These are phyloP conservation scores for Coccomyxa sp. DNA, from an alignment of 139 green algal species.

Conservation along the genomic window DNA sequence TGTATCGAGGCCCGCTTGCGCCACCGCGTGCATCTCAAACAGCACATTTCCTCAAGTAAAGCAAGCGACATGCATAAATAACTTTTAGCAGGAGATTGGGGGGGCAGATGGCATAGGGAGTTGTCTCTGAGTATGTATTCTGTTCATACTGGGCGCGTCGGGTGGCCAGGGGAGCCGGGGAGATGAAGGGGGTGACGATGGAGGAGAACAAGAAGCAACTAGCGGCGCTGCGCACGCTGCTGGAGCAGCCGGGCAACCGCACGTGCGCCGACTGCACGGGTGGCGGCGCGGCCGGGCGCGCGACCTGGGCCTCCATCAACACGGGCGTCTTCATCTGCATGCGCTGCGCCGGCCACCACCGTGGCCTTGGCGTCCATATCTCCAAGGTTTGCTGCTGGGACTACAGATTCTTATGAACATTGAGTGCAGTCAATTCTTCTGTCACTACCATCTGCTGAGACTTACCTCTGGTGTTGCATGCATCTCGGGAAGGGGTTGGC, in stretches of 20 bases:
- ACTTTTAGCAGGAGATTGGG: background rate
- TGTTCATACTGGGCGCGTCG: background rate
- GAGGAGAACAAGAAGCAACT: constrained; percentile 67
- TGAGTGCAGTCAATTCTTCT: no score
- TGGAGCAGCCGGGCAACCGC: constrained; percentile 39
- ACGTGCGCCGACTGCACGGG: constrained; percentile 62
- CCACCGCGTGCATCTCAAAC: no score
- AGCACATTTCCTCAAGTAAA: no score
- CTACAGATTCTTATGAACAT: no score
- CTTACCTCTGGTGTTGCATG: no score
- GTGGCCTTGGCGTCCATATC: constrained; percentile 66
- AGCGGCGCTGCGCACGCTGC: constrained; percentile 42
- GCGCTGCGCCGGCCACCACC: constrained; percentile 58
- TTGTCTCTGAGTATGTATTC: background rate
- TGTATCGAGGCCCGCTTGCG: no score
- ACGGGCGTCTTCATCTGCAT: constrained; percentile 75
- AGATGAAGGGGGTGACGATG: constrained; percentile 74
- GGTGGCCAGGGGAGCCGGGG: constrained; percentile 40
- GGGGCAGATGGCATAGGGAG: background rate
- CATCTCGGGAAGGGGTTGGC: no score
- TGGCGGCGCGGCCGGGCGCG: constrained; percentile 25
- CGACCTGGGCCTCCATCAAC: constrained; percentile 69
- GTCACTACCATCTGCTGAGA: no score
- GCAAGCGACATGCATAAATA: background rate
- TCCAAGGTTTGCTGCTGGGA: constrained; percentile 32